These are phyloP conservation scores for Gamsiella multidivaricata DNA, from an alignment of 192 early-diverging fungal species.

Conservation along the genomic window DNA sequence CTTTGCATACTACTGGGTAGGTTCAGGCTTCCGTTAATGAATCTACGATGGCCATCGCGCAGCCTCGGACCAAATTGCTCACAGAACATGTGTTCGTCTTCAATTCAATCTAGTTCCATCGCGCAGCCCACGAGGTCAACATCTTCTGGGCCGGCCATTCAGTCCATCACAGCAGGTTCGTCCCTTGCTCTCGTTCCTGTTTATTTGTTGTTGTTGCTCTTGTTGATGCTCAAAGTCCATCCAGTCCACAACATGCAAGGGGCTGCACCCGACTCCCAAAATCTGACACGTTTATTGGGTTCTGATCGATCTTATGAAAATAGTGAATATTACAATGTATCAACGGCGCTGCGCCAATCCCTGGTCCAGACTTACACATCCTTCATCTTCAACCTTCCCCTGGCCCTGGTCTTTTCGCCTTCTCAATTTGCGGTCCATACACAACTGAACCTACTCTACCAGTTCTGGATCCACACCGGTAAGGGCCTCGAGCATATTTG, in stretches of 20 bases:
- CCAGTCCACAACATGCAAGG: no score
- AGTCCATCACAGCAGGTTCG: conserved; percentile 56
- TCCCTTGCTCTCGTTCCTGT: conserved; percentile 1
- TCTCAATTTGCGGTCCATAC: conserved; percentile 63
- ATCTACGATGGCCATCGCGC: no score
- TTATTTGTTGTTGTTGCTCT: not conserved
- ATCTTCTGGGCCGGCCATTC: conserved; percentile 68
- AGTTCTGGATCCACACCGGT: conserved; percentile 60
- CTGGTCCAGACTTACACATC: conserved; percentile 62
- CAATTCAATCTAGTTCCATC: conserved; percentile 56
- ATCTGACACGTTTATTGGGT: no score
- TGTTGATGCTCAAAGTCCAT: no score
- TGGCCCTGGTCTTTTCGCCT: conserved; percentile 65
- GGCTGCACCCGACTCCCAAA: no score
- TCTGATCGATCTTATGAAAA: no score
- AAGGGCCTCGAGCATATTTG: no score
- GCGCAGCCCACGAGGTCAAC: conserved; percentile 70
- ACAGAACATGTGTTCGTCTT: not conserved
- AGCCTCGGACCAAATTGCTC: no score
- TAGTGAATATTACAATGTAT: conserved; percentile 67
- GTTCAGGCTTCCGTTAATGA: not conserved
- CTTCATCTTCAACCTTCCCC: conserved; percentile 65
- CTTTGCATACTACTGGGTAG: conserved; percentile 52
- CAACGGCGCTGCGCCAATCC: conserved; percentile 66
- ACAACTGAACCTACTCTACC: conserved; percentile 65